Percentiles rank a stretch among this genome's conserved stretches.
Conservation (phyloP, 1,284 basidiomycete genomes). For the Cutaneotrichosporon sp. region DNA sequence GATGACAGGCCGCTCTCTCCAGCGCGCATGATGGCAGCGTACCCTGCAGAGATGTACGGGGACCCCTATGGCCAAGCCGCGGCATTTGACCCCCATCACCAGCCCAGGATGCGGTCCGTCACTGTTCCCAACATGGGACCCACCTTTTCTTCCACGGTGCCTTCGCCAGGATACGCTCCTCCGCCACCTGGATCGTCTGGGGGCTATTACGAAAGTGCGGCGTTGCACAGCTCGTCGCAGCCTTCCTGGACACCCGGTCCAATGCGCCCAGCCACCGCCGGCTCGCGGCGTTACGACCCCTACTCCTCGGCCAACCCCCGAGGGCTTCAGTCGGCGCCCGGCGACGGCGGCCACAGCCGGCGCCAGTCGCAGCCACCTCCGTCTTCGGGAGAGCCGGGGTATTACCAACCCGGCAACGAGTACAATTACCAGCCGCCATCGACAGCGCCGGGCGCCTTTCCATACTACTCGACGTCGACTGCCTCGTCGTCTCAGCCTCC, state of each 20-base stretch:
- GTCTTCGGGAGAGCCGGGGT: not conserved
- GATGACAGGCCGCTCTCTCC: slow-evolving; percentile 17
- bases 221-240: slow-evolving; percentile 4
- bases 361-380: slow-evolving; percentile 17
- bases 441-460: slow-evolving; percentile 14
- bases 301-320: slow-evolving; percentile 5
- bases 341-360: slow-evolving; percentile 12
- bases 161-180: slow-evolving; percentile 4
- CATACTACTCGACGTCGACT: slow-evolving; percentile 7
- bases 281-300: slow-evolving; percentile 17
- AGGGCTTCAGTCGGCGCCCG: not conserved
- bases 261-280: slow-evolving; percentile 4
- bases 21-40: slow-evolving; percentile 3
- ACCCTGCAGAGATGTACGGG: slow-evolving; percentile 12
- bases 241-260: slow-evolving; percentile 7
- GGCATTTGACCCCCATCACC: slow-evolving; percentile 12
- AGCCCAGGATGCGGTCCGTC: slow-evolving; percentile 13
- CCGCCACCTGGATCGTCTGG: slow-evolving; percentile 7
- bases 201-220: slow-evolving; percentile 11
- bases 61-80: slow-evolving; percentile 9
- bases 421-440: slow-evolving; percentile 24
- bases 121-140: slow-evolving; percentile 7
- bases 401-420: slow-evolving; percentile 9
- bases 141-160: not conserved
- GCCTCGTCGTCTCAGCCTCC: slow-evolving; percentile 5